Percentiles rank a stretch among this genome's conserved stretches.
Evolutionary conservation across 257 asterid species (phyloP).

Genomic region (Fraxinus anomala): DNA sequence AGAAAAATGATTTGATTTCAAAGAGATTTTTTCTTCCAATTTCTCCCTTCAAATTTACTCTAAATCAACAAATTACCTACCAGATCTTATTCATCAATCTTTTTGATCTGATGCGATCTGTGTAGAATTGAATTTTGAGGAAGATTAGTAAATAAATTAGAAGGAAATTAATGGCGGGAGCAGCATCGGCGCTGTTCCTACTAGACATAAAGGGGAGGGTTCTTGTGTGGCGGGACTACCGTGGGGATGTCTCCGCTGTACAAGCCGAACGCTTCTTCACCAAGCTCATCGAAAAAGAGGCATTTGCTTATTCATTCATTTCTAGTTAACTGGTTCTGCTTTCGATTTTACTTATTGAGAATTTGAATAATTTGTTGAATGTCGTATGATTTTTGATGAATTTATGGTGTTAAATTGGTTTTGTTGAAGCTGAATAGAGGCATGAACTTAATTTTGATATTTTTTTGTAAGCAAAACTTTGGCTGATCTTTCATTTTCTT

Average conservation of each 20-base stretch:
- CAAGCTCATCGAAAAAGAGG: slow-evolving; percentile 91
- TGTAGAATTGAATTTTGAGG: neutral
- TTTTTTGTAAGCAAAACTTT: slow-evolving; percentile 8
- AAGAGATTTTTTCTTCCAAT: neutral
- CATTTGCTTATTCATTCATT: slow-evolving; percentile 19
- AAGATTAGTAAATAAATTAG: neutral
- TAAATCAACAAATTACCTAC: neutral
- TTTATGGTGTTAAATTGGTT: slow-evolving; percentile 18
- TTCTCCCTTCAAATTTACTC: neutral
- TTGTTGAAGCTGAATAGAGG: slow-evolving; percentile 2
- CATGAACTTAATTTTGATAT: neutral
- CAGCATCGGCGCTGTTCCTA: slow-evolving; percentile 99
- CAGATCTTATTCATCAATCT: neutral
- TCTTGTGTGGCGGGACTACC: slow-evolving; percentile 98
- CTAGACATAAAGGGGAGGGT: slow-evolving; percentile 92
- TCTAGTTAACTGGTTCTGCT: neutral
- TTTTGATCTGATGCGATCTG: neutral
- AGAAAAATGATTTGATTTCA: slow-evolving; percentile 3
- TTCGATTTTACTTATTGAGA: neutral
- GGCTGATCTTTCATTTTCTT: slow-evolving; percentile 26
- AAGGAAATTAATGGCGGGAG: slow-evolving; percentile 70
- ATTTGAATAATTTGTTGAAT: neutral
- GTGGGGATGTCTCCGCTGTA: slow-evolving; percentile 85
- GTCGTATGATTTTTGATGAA: neutral
- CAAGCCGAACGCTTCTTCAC: slow-evolving; percentile 94